These are phyloP conservation scores for Perilla frutescens DNA, from an alignment of 257 asterid species.

Conservation along the genomic window DNA sequence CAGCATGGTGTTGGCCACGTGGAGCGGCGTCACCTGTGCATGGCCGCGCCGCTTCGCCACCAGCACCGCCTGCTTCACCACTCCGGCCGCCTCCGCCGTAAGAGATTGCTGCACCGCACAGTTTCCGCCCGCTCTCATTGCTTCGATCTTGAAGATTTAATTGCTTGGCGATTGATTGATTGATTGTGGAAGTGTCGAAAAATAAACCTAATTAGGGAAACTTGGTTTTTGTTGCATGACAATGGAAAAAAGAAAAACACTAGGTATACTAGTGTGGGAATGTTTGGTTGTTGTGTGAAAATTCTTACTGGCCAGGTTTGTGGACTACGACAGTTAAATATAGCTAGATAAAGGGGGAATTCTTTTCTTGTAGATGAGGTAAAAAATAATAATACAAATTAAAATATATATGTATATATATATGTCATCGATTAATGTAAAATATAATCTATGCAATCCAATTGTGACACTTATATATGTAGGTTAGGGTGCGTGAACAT, in stretches of 20 bases:
- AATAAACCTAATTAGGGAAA: constrained; percentile 10
- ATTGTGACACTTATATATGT: no score
- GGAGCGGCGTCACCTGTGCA: constrained; percentile 92
- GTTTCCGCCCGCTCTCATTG: constrained; percentile 78
- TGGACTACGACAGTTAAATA: constrained; percentile 26
- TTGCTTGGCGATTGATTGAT: background rate
- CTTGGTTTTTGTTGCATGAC: constrained; percentile 31
- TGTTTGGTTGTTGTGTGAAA: constrained; percentile 14
- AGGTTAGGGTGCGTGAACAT: no score
- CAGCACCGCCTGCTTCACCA: constrained; percentile 73
- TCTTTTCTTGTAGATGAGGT: constrained; percentile 71
- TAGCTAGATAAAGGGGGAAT: constrained; percentile 33
- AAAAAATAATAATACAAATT: constrained; percentile 16
- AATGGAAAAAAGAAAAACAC: background rate
- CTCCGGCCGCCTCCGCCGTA: constrained; percentile 60
- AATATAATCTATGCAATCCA: background rate
- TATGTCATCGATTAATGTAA: background rate
- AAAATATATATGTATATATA: no score
- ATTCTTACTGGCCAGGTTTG: constrained; percentile 13
- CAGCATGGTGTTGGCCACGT: constrained; percentile 86
- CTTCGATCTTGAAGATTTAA: background rate
- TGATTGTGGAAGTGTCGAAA: background rate
- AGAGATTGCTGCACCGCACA: constrained; percentile 71
- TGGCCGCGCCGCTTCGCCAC: constrained; percentile 88
- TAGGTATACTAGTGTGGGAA: background rate